Evolutionary conservation across 495 filamentous ascomycete genomes (phyloP), one percentile per base, ranked within the genome.

Genomic region (Hypoxylon perforatum): DNA sequence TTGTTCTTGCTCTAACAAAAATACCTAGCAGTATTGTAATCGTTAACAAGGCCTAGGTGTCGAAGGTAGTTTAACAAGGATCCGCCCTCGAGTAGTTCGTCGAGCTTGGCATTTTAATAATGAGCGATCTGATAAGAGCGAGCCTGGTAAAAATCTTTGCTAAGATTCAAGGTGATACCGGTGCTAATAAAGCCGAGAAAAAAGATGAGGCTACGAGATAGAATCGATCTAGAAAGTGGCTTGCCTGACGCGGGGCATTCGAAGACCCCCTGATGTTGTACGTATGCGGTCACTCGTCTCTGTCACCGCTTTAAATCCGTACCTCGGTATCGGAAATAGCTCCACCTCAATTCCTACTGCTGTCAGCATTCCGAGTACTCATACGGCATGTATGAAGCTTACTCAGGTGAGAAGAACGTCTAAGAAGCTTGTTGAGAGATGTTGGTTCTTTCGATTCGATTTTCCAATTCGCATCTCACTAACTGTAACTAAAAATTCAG

Each of bases 191-290:
- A 21, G 18, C 28, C 19, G 42, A 35, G 12, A 18, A 51, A 41
- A 28, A 39, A 11, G 15, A 42, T 15, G 48, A 9, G 42, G 51
- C 51, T 54, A 23, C 18, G 42, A 33, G 47, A 59, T 18, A 23
- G 38, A 21, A 45, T 44, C 18, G 33, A 61, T 52, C 33, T 45
- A 23, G 47, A 51, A 51, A 52, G 57, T 53, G 57, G 57, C 57
- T 61, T 60, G 61, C 44, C 39, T 44, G 8, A 51, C 28, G 48
- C 48, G 28, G 48, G 48, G 48, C 48, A 36, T 36, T 30, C 23
- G 10, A 44, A 35, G 22, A 39, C 41, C n/a, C 44, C 41, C 11
- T 36, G 15, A 82, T 82, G 80, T 71, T 28, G 25, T 28, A 28
- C 25, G 25, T 28, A 28, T 28, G 25, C 7, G 25, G 7, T 28